phyloP scores from a whole-genome alignment of 176 grass and related monocot species.

The Phoenix dactylifera region DNA sequence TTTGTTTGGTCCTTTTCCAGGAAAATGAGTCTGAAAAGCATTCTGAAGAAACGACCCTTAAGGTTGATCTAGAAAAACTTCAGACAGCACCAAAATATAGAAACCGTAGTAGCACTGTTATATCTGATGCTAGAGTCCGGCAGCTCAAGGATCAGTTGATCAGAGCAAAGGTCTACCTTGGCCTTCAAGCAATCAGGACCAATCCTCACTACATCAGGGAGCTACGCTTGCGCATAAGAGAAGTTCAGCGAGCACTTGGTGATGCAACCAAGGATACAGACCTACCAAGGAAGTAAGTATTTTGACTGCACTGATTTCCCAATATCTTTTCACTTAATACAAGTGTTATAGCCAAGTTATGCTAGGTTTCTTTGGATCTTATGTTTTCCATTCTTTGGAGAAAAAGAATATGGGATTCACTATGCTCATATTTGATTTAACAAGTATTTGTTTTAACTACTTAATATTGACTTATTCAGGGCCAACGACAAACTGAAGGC shows the following conservation, averaged over 20 bases:
- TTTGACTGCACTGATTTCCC: no score
- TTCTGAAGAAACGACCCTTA: constrained; percentile 20
- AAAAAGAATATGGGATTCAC: no score
- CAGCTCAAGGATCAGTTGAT: constrained; percentile 62
- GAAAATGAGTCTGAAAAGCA: constrained; percentile 22
- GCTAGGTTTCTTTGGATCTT: no score
- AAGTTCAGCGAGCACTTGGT: constrained; percentile 52
- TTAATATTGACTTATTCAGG: constrained; percentile 15
- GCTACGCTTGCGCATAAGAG: constrained; percentile 51
- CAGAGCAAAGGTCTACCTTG: constrained; percentile 63
- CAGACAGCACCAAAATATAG: constrained; percentile 9
- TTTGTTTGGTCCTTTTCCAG: constrained; percentile 21
- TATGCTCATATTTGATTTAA: no score
- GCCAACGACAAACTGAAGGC: constrained; percentile 56
- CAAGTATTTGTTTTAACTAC: no score
- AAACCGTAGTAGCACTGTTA: constrained; percentile 19
- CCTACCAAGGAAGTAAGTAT: constrained; percentile 59
- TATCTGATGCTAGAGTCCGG: constrained; percentile 36
- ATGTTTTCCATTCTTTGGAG: no score
- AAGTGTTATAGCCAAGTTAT: no score
- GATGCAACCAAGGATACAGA: constrained; percentile 43
- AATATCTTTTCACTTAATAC: no score
- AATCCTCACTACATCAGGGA: constrained; percentile 59
- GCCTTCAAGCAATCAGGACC: constrained; percentile 50
- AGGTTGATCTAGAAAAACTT: constrained; percentile 4